Percentiles rank a stretch among this genome's conserved stretches.
Evolutionary conservation across 805 yeast genomes (phyloP).

Genomic region (Monosporozyma aerobia): DNA sequence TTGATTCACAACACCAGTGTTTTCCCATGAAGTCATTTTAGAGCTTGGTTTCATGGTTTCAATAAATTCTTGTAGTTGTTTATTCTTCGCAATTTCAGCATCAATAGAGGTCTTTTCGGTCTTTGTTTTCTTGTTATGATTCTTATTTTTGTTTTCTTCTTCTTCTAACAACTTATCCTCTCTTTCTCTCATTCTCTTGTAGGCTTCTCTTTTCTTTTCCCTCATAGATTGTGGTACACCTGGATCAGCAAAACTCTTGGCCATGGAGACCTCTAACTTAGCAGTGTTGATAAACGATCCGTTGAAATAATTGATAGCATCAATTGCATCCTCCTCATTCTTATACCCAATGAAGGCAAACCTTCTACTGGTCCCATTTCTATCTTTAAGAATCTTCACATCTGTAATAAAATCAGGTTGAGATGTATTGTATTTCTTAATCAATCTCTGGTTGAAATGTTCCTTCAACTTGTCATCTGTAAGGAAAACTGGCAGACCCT

Average conservation of each 20-base stretch:
- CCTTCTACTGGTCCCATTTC: constrained; percentile 79
- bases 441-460: constrained; percentile 43
- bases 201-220: constrained; percentile 44
- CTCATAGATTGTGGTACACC: constrained; percentile 59
- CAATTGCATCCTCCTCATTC: constrained; percentile 61
- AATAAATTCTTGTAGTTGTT: constrained; percentile 68
- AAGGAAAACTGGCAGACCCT: constrained; percentile 72
- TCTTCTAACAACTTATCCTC: constrained; percentile 41
- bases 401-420: constrained; percentile 66
- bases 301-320: constrained; percentile 69
- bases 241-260: constrained; percentile 81
- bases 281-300: constrained; percentile 77
- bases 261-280: constrained; percentile 66
- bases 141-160: constrained; percentile 33
- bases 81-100: constrained; percentile 53
- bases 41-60: constrained; percentile 72
- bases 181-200: constrained; percentile 36
- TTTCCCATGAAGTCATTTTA: constrained; percentile 68
- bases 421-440: constrained; percentile 15
- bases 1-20: constrained; percentile 1
- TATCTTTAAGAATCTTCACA: constrained; percentile 71
- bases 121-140: constrained; percentile 29
- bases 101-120: constrained; percentile 35
- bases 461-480: constrained; percentile 63
- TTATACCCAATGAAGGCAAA: constrained; percentile 90